phyloP scores from a whole-genome alignment of 2,329 filamentous ascomycete species.

The Aspergillus ustus region DNA sequence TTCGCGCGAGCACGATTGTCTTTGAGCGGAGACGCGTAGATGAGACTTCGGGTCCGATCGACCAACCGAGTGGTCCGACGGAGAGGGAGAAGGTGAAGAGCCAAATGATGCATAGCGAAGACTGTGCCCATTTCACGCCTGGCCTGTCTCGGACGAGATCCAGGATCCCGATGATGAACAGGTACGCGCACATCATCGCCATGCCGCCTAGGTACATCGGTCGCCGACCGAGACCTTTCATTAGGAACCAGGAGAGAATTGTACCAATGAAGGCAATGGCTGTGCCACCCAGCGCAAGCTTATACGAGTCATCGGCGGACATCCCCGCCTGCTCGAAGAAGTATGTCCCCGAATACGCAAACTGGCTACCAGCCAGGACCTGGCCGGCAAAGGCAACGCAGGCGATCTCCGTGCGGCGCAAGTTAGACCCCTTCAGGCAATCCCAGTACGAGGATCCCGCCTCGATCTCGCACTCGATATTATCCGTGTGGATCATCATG shows the following conservation, averaged over 20 bases:
- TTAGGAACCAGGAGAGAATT: constrained; percentile 54
- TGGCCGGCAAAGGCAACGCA: constrained; percentile 43
- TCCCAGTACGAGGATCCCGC: constrained; percentile 31
- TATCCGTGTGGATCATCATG: constrained; percentile 63
- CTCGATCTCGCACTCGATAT: constrained; percentile 28
- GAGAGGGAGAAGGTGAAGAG: constrained; percentile 61
- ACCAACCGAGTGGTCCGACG: constrained; percentile 60
- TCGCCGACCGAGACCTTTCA: constrained; percentile 44
- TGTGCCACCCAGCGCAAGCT: constrained; percentile 56
- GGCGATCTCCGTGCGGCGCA: constrained; percentile 48
- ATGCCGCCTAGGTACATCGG: constrained; percentile 44
- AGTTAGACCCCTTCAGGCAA: constrained; percentile 37
- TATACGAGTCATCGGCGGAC: constrained; percentile 48
- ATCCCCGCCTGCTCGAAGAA: constrained; percentile 47
- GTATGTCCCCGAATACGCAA: constrained; percentile 37
- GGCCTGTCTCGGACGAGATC: neutral
- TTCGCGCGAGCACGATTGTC: constrained; percentile 59
- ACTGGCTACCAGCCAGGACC: constrained; percentile 32
- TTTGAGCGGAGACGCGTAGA: constrained; percentile 61
- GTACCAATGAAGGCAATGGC: constrained; percentile 39
- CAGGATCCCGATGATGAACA: constrained; percentile 34
- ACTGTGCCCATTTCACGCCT: constrained; percentile 37
- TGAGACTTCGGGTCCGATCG: constrained; percentile 58
- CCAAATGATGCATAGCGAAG: constrained; percentile 57
- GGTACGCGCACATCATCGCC: constrained; percentile 32